These are phyloP conservation scores for Corylus avellana DNA, from an alignment of 306 rosid species.

Conservation along the genomic window DNA sequence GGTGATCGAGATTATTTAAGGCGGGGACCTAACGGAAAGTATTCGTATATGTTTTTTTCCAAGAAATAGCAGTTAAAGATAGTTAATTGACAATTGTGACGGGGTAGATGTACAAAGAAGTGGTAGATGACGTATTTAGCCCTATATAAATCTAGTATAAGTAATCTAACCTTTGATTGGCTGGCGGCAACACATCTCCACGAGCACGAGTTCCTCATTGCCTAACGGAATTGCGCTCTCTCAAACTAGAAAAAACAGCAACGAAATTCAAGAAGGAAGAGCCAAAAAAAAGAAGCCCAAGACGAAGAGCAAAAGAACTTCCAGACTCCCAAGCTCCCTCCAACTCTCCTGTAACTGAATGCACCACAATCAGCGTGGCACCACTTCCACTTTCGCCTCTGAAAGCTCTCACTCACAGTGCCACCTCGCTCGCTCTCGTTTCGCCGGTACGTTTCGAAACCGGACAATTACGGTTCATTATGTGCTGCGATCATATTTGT, in stretches of 20 bases:
- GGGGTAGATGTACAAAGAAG: too few relatives aligned
- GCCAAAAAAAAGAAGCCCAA: not conserved
- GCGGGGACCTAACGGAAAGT: too few relatives aligned
- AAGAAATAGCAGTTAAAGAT: too few relatives aligned
- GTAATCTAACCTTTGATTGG: not conserved
- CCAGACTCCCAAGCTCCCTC: not conserved
- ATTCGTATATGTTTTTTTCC: too few relatives aligned
- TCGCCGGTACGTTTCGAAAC: constrained; percentile 13
- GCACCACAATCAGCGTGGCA: not conserved
- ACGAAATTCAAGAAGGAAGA: not conserved
- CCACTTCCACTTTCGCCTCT: not conserved
- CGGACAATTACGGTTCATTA: not conserved
- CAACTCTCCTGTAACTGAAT: not conserved
- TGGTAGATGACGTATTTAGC: too few relatives aligned
- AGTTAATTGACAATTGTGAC: too few relatives aligned
- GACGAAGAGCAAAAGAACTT: not conserved
- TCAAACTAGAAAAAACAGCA: not conserved
- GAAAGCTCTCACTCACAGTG: not conserved
- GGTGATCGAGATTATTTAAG: too few relatives aligned
- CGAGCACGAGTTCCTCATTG: constrained; percentile 40
- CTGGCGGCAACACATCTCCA: constrained; percentile 10
- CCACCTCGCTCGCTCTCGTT: not conserved
- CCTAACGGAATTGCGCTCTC: constrained; percentile 14
- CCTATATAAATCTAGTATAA: too few relatives aligned
- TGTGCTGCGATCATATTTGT: not conserved